Evolutionary conservation across 805 yeast species (phyloP).

Genomic region (Saturnispora besseyi): DNA sequence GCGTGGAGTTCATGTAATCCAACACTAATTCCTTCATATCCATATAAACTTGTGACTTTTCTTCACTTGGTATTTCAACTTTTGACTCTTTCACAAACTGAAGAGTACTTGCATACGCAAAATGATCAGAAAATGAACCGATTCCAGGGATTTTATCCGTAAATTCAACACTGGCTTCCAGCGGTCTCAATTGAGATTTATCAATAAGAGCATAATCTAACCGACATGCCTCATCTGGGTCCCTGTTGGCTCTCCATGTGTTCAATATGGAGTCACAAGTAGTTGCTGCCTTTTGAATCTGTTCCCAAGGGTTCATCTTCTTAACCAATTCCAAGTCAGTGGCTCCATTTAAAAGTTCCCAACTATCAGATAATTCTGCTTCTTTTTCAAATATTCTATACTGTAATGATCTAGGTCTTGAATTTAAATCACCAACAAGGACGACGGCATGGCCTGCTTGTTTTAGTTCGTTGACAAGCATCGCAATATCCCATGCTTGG

Average conservation of each 20-base stretch:
- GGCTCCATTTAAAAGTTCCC: constrained; percentile 61
- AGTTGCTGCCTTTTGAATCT: constrained; percentile 65
- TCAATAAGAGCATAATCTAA: constrained; percentile 85
- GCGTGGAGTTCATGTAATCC: constrained; percentile 40
- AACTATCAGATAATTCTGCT: constrained; percentile 68
- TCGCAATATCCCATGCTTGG: constrained; percentile 94
- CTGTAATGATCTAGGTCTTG: constrained; percentile 80
- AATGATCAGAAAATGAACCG: constrained; percentile 87
- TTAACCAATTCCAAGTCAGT: constrained; percentile 35
- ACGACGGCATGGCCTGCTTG: constrained; percentile 77
- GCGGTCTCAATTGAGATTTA: constrained; percentile 39
- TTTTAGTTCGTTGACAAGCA: constrained; percentile 48
- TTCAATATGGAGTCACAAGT: constrained; percentile 86
- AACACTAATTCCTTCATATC: constrained; percentile 41
- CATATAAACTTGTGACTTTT: constrained; percentile 31
- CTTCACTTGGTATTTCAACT: background rate
- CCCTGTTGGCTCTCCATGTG: constrained; percentile 65
- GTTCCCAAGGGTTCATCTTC: constrained; percentile 45
- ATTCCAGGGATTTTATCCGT: constrained; percentile 57
- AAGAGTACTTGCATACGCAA: constrained; percentile 56
- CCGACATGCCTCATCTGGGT: constrained; percentile 67
- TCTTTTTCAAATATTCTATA: constrained; percentile 61
- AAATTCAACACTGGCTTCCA: constrained; percentile 63
- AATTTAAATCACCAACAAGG: constrained; percentile 89
- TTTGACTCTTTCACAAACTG: constrained; percentile 10